phyloP scores from a whole-genome alignment of 2,329 filamentous ascomycete genomes.

The Alternaria postmessia region DNA sequence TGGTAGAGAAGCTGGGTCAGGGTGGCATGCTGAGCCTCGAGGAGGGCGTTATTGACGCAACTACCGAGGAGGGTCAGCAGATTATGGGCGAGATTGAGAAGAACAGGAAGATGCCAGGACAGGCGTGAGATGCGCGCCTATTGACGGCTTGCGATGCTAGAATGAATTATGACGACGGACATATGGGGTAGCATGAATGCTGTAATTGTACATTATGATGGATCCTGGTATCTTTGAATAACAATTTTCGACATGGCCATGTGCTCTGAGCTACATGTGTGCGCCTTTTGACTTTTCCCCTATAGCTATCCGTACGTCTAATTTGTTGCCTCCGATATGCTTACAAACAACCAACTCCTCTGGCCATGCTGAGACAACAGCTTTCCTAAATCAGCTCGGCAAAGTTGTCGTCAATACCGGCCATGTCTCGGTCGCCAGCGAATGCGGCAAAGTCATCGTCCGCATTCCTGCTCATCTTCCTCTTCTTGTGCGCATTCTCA shows the following conservation, averaged over 20 bases:
- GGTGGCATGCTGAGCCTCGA: slow-evolving; percentile 91
- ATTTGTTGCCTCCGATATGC: neutral
- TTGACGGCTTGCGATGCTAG: neutral
- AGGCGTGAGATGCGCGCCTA: slow-evolving; percentile 40
- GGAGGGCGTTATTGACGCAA: slow-evolving; percentile 93
- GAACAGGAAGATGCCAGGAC: slow-evolving; percentile 49
- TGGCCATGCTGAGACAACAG: neutral
- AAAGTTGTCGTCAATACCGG: slow-evolving; percentile 68
- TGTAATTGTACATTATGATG: slow-evolving; percentile 22
- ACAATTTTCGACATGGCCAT: neutral
- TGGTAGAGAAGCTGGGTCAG: slow-evolving; percentile 81
- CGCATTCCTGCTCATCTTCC: slow-evolving; percentile 46
- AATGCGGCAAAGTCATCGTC: slow-evolving; percentile 52
- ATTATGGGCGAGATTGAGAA: slow-evolving; percentile 74
- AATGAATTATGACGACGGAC: neutral
- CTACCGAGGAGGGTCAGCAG: slow-evolving; percentile 83
- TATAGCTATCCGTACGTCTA: neutral
- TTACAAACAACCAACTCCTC: neutral
- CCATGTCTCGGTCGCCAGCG: slow-evolving; percentile 60
- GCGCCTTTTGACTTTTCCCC: neutral
- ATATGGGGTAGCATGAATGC: neutral
- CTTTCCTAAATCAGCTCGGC: slow-evolving; percentile 58
- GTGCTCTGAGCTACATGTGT: neutral
- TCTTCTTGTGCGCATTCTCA: slow-evolving; percentile 44
- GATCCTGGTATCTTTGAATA: slow-evolving; percentile 14